Percentiles rank a stretch among this genome's conserved stretches.
Evolutionary conservation across 192 early-diverging fungal species (phyloP).

Genomic region (Coemansia sp.): DNA sequence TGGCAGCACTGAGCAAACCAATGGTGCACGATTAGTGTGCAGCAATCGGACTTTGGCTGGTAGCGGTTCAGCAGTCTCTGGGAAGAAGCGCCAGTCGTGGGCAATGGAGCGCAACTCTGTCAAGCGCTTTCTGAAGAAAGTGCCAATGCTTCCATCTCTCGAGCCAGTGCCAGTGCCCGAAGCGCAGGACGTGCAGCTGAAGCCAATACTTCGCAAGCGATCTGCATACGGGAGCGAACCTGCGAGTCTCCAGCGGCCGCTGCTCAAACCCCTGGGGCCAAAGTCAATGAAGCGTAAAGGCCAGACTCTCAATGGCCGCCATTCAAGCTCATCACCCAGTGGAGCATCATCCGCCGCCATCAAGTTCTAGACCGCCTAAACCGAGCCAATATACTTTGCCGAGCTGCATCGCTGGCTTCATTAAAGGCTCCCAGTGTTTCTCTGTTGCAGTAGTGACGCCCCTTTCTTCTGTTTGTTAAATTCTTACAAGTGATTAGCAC

Average conservation of each 20-base stretch:
- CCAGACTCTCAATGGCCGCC: neutral
- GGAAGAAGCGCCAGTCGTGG: constrained; percentile 41
- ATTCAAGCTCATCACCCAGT: neutral
- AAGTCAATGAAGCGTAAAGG: constrained; percentile 11
- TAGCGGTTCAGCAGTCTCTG: neutral
- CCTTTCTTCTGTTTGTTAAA: constrained; percentile 3
- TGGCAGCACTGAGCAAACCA: neutral
- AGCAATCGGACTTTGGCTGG: neutral
- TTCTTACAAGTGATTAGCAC: neutral
- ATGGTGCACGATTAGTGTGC: neutral
- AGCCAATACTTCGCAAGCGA: constrained; percentile 48
- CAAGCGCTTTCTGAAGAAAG: constrained; percentile 50
- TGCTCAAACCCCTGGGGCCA: neutral
- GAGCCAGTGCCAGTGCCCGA: constrained; percentile 11
- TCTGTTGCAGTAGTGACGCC: neutral
- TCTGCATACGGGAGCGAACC: constrained; percentile 32
- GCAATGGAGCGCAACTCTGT: constrained; percentile 47
- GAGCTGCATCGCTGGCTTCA: neutral
- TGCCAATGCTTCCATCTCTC: constrained; percentile 41
- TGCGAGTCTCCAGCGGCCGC: neutral
- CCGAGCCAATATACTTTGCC: neutral
- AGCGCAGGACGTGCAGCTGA: constrained; percentile 13
- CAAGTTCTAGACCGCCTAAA: neutral
- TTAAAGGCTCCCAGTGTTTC: neutral
- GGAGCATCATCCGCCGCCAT: neutral